Evolutionary conservation across 257 asterid species (phyloP).

Genomic region (Gentiana dahurica): DNA sequence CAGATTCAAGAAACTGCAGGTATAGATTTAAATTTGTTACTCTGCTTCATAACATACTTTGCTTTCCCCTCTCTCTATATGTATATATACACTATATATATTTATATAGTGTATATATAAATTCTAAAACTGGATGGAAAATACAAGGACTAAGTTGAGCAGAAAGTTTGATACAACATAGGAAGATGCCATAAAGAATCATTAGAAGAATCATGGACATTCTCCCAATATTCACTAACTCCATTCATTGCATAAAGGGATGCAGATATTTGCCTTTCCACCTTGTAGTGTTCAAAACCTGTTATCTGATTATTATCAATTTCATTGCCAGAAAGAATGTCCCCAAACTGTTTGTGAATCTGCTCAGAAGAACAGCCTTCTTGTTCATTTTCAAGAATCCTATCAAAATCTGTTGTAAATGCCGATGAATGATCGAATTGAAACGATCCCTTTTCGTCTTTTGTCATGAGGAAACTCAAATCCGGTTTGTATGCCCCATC

Average conservation of each 20-base stretch:
- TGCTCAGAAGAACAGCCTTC: conserved; percentile 6
- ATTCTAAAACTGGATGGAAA: no score
- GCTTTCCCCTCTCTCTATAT: no score
- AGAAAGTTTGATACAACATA: conserved; percentile 51
- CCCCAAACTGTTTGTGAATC: neutral
- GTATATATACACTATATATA: no score
- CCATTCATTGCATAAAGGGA: conserved; percentile 66
- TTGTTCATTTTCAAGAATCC: conserved; percentile 17
- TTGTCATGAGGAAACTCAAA: conserved; percentile 33
- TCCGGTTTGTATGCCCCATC: conserved; percentile 54
- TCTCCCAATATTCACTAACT: conserved; percentile 51
- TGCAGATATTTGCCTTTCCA: conserved; percentile 65
- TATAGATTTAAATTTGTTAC: no score
- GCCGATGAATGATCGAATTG: conserved; percentile 6
- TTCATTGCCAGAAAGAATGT: no score
- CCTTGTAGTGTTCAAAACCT: conserved; percentile 46
- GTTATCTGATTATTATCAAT: conserved; percentile 18
- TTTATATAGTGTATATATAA: no score
- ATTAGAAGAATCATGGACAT: conserved; percentile 24
- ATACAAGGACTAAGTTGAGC: conserved; percentile 26
- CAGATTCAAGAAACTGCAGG: no score
- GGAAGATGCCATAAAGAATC: conserved; percentile 65
- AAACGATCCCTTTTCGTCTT: conserved; percentile 19
- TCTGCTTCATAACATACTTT: no score
- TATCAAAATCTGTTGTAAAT: conserved; percentile 20